Evolutionary conservation across 345 rosid genomes (phyloP).

Genomic region (Sonneratia caseolaris): DNA sequence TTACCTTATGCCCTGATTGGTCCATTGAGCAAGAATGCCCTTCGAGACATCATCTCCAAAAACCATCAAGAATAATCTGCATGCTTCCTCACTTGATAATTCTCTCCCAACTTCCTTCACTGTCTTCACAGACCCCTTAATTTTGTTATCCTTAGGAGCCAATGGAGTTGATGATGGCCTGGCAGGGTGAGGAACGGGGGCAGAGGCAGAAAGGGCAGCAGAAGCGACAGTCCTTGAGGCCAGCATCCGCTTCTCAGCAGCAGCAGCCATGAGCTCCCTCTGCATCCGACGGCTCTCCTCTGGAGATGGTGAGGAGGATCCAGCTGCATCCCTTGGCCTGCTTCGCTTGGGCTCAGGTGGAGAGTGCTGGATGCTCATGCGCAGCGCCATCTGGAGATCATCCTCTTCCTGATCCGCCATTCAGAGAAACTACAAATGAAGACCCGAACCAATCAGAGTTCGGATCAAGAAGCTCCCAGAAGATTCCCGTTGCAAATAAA

Average conservation of each 20-base stretch:
- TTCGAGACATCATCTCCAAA: constrained; percentile 66
- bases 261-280: constrained; percentile 95
- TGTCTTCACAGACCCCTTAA: neutral
- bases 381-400: constrained; percentile 72
- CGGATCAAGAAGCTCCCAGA: neutral
- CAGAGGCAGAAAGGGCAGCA: constrained; percentile 19
- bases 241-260: constrained; percentile 85
- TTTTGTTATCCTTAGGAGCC: neutral
- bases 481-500: neutral
- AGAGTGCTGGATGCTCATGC: constrained; percentile 83
- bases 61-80: constrained; percentile 59
- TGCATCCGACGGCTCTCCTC: constrained; percentile 59
- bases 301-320: constrained; percentile 23
- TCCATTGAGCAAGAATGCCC: constrained; percentile 82
- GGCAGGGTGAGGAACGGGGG: constrained; percentile 4
- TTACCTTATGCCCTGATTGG: constrained; percentile 96
- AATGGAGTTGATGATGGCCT: neutral
- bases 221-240: constrained; percentile 22
- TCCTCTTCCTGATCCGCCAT: constrained; percentile 99
- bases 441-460: constrained; percentile 1
- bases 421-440: neutral
- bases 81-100: constrained; percentile 40
- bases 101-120: constrained; percentile 25
- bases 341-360: constrained; percentile 96
- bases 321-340: constrained; percentile 58